phyloP scores from a whole-genome alignment of 192 early-diverging fungal genomes.

The Pilobolus umbonatus region DNA sequence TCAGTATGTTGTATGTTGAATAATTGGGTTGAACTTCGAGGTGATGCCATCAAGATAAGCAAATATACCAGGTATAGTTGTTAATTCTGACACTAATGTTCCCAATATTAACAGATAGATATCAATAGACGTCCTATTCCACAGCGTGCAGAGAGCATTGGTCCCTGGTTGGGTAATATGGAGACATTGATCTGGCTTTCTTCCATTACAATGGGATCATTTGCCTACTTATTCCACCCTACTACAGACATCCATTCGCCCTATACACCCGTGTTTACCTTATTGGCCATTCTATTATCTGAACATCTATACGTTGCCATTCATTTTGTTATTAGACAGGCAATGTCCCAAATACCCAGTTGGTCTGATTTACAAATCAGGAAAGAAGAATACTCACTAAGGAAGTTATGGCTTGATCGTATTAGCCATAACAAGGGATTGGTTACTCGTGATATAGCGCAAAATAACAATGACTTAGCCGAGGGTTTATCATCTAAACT shows the following conservation, averaged over 20 bases:
- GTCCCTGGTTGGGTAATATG: slow-evolving; percentile 36
- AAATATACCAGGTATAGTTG: slow-evolving; percentile 49
- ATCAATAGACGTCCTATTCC: slow-evolving; percentile 30
- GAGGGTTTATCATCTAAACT: not conserved
- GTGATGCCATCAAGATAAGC: slow-evolving; percentile 89
- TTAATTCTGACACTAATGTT: not conserved
- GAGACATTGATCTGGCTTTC: slow-evolving; percentile 48
- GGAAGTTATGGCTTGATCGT: slow-evolving; percentile 30
- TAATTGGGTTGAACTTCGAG: slow-evolving; percentile 88
- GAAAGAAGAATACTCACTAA: slow-evolving; percentile 35
- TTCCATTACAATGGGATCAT: slow-evolving; percentile 55
- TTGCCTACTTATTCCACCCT: slow-evolving; percentile 49
- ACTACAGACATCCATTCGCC: slow-evolving; percentile 30
- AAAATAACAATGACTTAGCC: not conserved
- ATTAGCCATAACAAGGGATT: not conserved
- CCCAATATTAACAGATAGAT: slow-evolving; percentile 6
- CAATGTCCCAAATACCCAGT: slow-evolving; percentile 21
- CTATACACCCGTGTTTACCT: slow-evolving; percentile 26
- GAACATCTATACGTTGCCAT: slow-evolving; percentile 36
- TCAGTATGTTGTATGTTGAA: slow-evolving; percentile 79
- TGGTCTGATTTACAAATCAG: slow-evolving; percentile 28
- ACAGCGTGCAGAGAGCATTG: slow-evolving; percentile 29
- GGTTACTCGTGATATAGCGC: not conserved
- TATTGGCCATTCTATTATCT: slow-evolving; percentile 29
- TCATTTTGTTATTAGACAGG: slow-evolving; percentile 14